Evolutionary conservation across 805 yeast genomes (phyloP).

Genomic region (Kuraishia ogatae): DNA sequence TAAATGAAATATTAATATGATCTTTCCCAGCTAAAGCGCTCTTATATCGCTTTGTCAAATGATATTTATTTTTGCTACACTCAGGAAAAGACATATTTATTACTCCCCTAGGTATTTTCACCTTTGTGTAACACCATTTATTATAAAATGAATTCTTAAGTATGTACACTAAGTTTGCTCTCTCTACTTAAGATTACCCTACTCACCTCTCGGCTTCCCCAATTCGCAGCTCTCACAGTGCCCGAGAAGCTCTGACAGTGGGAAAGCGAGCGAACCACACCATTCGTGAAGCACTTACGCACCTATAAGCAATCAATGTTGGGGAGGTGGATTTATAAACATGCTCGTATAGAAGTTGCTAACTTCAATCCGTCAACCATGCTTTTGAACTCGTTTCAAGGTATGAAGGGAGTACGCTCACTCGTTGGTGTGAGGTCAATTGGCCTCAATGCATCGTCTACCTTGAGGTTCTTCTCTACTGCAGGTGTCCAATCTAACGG

Average conservation of each 20-base stretch:
- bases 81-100: too few relatives aligned
- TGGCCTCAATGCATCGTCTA: not conserved
- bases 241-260: not conserved
- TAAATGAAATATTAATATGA: too few relatives aligned
- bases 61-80: too few relatives aligned
- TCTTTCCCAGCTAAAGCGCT: too few relatives aligned
- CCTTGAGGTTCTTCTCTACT: not conserved
- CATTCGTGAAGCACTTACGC: not conserved
- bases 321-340: too few relatives aligned
- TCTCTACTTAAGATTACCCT: not conserved
- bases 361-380: not conserved
- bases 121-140: slow-evolving; percentile 7
- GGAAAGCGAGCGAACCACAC: not conserved
- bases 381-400: not conserved
- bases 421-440: not conserved
- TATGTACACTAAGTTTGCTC: slow-evolving; percentile 9
- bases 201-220: too few relatives aligned
- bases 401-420: not conserved
- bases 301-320: not conserved
- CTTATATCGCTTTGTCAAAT: too few relatives aligned
- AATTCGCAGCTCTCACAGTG: slow-evolving; percentile 7
- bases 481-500: not conserved
- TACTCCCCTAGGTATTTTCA: slow-evolving; percentile 3
- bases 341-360: not conserved
- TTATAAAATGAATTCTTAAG: slow-evolving; percentile 15